Conservation (phyloP, 1,139 yeast genomes). For the Kodamaea plutei region DNA sequence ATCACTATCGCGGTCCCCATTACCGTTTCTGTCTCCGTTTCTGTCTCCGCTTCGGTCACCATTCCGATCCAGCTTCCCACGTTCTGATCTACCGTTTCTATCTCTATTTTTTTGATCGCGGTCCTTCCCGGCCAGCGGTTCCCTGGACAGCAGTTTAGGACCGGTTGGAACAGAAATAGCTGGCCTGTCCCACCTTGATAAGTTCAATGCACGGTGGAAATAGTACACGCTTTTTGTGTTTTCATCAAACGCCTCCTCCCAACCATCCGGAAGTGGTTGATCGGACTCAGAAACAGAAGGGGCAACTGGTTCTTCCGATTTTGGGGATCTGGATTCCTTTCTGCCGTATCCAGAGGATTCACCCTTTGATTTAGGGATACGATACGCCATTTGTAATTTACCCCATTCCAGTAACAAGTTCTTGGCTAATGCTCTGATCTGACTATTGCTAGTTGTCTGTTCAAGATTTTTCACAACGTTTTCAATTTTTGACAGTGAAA, state of each 20-base stretch:
- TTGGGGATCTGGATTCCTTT: constrained; percentile 16
- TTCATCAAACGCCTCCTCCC: constrained; percentile 50
- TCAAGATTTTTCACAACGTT: constrained; percentile 50
- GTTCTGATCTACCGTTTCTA: constrained; percentile 2
- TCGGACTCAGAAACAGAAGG: too few species aligned
- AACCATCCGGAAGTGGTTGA: constrained; percentile 44
- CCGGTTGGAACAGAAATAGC: constrained; percentile 23
- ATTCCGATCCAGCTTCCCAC: constrained; percentile 1
- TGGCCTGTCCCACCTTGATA: constrained; percentile 62
- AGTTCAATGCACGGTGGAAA: constrained; percentile 44
- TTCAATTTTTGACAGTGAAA: constrained; percentile 76
- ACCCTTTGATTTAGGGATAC: constrained; percentile 58
- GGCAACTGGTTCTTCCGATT: neutral
- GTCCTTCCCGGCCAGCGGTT: constrained; percentile 1
- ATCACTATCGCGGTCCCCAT: constrained; percentile 4
- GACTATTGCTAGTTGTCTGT: constrained; percentile 24
- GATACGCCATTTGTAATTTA: constrained; percentile 70
- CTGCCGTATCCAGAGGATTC: constrained; percentile 30
- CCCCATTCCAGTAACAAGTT: constrained; percentile 67
- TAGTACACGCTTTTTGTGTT: constrained; percentile 44
- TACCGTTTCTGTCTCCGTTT: constrained; percentile 5
- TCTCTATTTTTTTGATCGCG: constrained; percentile 5
- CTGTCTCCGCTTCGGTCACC: neutral
- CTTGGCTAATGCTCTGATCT: constrained; percentile 34
- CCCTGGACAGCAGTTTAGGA: constrained; percentile 13